Evolutionary conservation across 495 filamentous ascomycete species (phyloP), one percentile per base, ranked within the genome.

Genomic region (Physcia stellaris): DNA sequence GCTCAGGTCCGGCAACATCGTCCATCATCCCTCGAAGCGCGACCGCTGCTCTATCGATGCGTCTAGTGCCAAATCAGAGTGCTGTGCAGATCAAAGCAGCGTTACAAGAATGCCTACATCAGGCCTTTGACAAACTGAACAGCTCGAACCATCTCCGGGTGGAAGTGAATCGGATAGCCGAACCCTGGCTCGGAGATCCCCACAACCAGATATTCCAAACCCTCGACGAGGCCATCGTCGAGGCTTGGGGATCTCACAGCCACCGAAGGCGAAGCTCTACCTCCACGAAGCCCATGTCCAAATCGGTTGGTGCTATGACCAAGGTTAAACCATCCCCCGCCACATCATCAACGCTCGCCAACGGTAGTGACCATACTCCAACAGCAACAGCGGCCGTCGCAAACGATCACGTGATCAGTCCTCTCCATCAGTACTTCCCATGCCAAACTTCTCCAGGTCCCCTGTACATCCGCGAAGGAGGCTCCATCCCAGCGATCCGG

Each of bases 141-240:
- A 82, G 81, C 4, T 74, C 80, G 35, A 96, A 98, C 46, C 71
- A 71, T 20, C 70, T 96, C 29, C 80, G 73, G 1, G 74, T 98
- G 18, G 72, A 74, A 20, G 86, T 96, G 45, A 85, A 90, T 32
- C 86, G 93, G 45, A 80, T 84, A 55, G 88, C 90, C 1, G 90
- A 98, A 51, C 83, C 90, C 12, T 98, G 90, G 90, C 73, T 98
- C 0, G 90, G 90, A 2, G 86, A 94, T 41, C 86, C 82, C 11
- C 74, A 79, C 22, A 96, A 92, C 44, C 73, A 87, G 48, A 85
- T 94, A 47, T 98, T 94, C 51, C 73, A 76, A 26, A 93, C 85
- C 0, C 70, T 96, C 1, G 85, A 94, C 47, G 70, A 80, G 41
- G 92, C 88, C 1, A 77, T 96, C 33, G 77, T 84, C 57, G 67